Base-by-base conservation (phyloP, 306 rosid species). In the Medicago ruthenica region DNA sequence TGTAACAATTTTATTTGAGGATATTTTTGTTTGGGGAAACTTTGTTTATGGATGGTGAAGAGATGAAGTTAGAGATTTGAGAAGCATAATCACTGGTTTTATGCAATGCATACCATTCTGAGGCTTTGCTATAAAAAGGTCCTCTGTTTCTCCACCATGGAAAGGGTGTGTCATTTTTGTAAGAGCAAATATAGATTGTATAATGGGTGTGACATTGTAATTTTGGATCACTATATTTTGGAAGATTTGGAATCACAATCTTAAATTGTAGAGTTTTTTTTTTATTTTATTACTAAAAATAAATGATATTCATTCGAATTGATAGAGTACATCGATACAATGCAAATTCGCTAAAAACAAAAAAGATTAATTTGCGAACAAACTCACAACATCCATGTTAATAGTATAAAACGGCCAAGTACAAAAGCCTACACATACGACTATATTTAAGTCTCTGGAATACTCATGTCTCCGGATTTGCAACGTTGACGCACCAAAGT, bases 81-180 rank as follows among this genome's bases (percentile, higher is more conserved):
- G 63, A 18, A 70, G 31, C 20, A 5, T 70, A 70, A 70, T 51
- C 18, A 34, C 12, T 70, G 34, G 63, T 70, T 70, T 31, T 70
- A 17, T 36, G 24, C 17, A 50, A 31, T 70, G n/a, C 31, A 50
- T 71, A 50, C 34, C 62, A 70, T 8, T 70, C 5, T 16, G 8
- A 50, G 40, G 41, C 60, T 47, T 69, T 69, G 22, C 74, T 47
- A 69, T 53, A 31, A 5, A n/a, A 34, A 31, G 34, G 64, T 2
- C 12, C 17, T 8, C 1, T 27, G 14, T 51, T 71, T 54, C 64
- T 71, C 50, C 16, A 36, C 75, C 18, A 11, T 15, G 36, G 64
- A 71, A 34, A 51, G 13, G 14, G 54, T 67, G 36, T 42, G 72
- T 42, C 20, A 18, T 42, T 7, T 67, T 61, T 34, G 34, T 15